phyloP scores from a whole-genome alignment of 177 flowering plant species.

The Vitis hybrid region DNA sequence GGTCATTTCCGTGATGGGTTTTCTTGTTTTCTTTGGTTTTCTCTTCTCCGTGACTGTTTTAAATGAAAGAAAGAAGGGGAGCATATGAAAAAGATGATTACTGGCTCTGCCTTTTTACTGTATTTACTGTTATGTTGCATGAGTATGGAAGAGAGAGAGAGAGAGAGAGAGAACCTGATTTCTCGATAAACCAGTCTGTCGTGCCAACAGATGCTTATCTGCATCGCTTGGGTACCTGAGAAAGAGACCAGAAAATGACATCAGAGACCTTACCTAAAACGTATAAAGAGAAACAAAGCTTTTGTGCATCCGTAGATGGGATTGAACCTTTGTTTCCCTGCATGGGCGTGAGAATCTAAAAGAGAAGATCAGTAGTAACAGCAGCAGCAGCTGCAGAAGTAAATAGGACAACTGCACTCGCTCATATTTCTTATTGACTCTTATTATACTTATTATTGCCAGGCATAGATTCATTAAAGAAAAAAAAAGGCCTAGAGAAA shows the following conservation, averaged over 20 bases:
- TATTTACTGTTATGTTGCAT: not conserved
- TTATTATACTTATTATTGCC: too few relatives aligned
- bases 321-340: slow-evolving; percentile 17
- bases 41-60: not conserved
- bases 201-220: slow-evolving; percentile 89
- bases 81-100: not conserved
- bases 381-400: too few relatives aligned
- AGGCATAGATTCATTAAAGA: not conserved
- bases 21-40: not conserved
- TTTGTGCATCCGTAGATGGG: slow-evolving; percentile 14
- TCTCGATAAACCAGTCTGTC: slow-evolving; percentile 96
- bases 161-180: slow-evolving; percentile 61
- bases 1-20: slow-evolving; percentile 13
- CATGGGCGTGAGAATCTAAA: slow-evolving; percentile 49
- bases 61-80: not conserved
- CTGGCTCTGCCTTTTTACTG: not conserved
- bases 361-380: not conserved
- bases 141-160: slow-evolving; percentile 13
- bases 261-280: slow-evolving; percentile 27
- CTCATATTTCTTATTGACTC: too few relatives aligned
- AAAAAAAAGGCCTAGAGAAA: not conserved
- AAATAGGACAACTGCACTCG: too few relatives aligned
- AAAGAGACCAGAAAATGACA: slow-evolving; percentile 57
- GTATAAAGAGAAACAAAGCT: slow-evolving; percentile 17
- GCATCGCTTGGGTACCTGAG: slow-evolving; percentile 98